A percentile compares a stretch with the other conserved stretches of the same genome.
phyloP scores from a whole-genome alignment of 2,329 filamentous ascomycete genomes.

The Colletotrichum filicis region DNA sequence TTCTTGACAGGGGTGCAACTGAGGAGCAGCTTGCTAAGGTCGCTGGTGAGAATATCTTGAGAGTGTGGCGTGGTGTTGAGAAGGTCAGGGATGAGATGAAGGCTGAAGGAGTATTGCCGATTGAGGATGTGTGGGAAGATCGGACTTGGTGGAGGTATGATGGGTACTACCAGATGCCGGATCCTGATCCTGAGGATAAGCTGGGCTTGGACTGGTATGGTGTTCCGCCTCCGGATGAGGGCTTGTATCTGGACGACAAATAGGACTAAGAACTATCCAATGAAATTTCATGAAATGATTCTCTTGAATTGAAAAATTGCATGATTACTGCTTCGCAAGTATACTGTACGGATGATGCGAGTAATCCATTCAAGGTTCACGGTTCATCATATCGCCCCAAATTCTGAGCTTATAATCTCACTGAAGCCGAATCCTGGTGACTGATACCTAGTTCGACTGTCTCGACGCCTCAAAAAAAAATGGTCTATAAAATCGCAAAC shows the following conservation, averaged over 20 bases:
- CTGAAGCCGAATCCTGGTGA: too few species aligned
- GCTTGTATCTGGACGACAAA: conserved; percentile 20
- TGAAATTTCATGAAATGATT: too few species aligned
- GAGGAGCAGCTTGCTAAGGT: conserved; percentile 50
- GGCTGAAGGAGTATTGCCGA: conserved; percentile 42
- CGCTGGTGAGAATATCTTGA: conserved; percentile 49
- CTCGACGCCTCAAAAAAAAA: too few species aligned
- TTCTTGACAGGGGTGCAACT: conserved; percentile 50
- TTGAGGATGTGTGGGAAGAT: conserved; percentile 48
- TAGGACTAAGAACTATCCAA: not conserved
- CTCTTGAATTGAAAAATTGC: too few species aligned
- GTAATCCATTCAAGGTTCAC: too few species aligned
- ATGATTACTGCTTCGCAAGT: not conserved
- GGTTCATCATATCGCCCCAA: too few species aligned
- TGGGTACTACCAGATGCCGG: conserved; percentile 46
- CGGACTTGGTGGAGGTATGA: conserved; percentile 47
- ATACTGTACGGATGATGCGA: too few species aligned
- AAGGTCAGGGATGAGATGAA: conserved; percentile 42
- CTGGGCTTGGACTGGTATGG: conserved; percentile 45
- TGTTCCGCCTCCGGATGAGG: conserved; percentile 24
- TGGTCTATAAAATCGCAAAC: not conserved
- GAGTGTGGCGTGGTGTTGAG: conserved; percentile 44
- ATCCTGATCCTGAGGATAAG: conserved; percentile 45
- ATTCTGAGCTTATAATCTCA: too few species aligned
- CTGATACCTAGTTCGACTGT: too few species aligned